A percentile compares a stretch with the other conserved stretches of the same genome.
These are phyloP conservation scores for Fusarium nodosum DNA, from an alignment of 2,329 filamentous ascomycete species.

Conservation along the genomic window DNA sequence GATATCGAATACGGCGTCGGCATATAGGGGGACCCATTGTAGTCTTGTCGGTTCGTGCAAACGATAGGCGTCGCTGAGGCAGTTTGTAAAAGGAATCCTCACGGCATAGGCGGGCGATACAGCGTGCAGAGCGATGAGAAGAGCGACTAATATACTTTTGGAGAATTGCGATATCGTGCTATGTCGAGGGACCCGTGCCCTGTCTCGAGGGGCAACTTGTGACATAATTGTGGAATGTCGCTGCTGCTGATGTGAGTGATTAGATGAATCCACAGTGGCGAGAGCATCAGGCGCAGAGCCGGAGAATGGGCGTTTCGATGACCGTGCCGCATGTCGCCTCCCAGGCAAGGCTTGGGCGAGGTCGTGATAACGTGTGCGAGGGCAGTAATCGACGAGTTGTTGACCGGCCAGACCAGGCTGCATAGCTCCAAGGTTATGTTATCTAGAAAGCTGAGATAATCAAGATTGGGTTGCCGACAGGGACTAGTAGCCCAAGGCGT, in stretches of 20 bases:
- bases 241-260: conserved; percentile 27
- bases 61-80: conserved; percentile 74
- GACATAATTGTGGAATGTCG: conserved; percentile 37
- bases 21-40: conserved; percentile 82
- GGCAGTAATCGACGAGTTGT: conserved; percentile 41
- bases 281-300: conserved; percentile 41
- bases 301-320: conserved; percentile 32
- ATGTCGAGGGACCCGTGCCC: conserved; percentile 37
- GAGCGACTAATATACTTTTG: conserved; percentile 52
- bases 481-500: conserved; percentile 24
- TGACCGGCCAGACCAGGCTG: conserved; percentile 43
- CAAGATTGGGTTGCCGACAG: conserved; percentile 22
- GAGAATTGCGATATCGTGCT: conserved; percentile 35
- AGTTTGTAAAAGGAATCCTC: conserved; percentile 86
- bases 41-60: conserved; percentile 70
- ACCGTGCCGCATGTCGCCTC: conserved; percentile 45
- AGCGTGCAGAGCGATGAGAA: conserved; percentile 57
- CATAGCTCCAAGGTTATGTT: conserved; percentile 43
- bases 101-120: conserved; percentile 69
- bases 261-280: conserved; percentile 31
- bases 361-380: conserved; percentile 34
- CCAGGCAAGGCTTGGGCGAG: conserved; percentile 28
- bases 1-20: conserved; percentile 81
- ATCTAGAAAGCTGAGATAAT: conserved; percentile 20
- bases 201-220: conserved; percentile 21